Evolutionary conservation across 257 asterid species (phyloP), one percentile per base, ranked within the genome.

Genomic region (Solanum sejunctum): DNA sequence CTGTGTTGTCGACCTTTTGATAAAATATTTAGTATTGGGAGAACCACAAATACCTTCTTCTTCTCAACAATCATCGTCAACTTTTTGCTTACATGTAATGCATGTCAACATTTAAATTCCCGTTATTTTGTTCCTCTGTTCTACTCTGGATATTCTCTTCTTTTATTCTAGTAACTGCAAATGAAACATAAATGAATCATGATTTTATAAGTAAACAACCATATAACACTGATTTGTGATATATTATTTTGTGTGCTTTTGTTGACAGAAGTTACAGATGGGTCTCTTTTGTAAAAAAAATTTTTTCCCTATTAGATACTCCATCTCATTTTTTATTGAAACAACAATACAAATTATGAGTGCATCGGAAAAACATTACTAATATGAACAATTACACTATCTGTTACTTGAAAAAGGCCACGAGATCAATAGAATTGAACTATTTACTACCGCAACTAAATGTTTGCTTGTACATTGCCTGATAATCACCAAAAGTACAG

Each of bases 1-100:
- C 99, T 96, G 99, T 23, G 91, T 86, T 45, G 98, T 88, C 86
- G 95, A 97, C 97, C 97, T 91, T 93, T 96, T 95, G 97, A 96
- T 93, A 95, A 97, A 91, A 91, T 93, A 97, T 93, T 91, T 96
- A 58, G 93, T 90, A 87, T 83, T 90, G 87, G 97, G 98, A 84
- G 96, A 91, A 89, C 95, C 97, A 87, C 96, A 93, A 93, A 91
- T 86, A 89, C 90, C 3, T 66, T 66, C 89, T 85, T 88, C 90
- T 60, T 92, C 97, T 23, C 88, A 95, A 10, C 85, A 94, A 12
- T 87, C 94, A 49, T 67, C 73, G 43, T 92, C 99, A 21, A 82
- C 91, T 83, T 90, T 89, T 88, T 91, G 99, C 89, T 95, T 95
- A 66, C 98, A 93, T 84, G 98, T 94, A 71, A 94, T 92, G 90